These are phyloP conservation scores for Penicillium psychrofluorescens DNA, from an alignment of 495 filamentous ascomycete species.

Conservation along the genomic window DNA sequence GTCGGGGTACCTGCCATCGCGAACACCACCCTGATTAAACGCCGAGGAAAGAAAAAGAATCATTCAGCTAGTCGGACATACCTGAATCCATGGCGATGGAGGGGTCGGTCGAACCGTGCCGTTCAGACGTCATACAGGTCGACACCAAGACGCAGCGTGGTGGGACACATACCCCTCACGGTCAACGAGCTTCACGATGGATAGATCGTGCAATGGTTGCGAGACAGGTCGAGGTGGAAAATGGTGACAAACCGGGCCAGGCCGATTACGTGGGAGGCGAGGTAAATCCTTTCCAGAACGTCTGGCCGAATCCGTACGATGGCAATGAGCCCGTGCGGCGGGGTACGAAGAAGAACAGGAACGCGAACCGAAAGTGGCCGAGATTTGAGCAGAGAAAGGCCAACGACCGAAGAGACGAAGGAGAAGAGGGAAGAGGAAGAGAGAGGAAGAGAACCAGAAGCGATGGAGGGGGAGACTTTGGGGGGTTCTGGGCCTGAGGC, in stretches of 20 bases:
- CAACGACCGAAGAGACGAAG: conserved; percentile 4
- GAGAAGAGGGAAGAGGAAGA: conserved; percentile 10
- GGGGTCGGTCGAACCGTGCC: conserved; percentile 21
- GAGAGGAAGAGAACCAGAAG: conserved; percentile 12
- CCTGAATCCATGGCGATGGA: conserved; percentile 23
- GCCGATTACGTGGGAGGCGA: conserved; percentile 15
- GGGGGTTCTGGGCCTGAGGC: conserved; percentile 16
- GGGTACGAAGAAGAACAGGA: neutral
- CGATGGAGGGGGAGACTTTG: conserved; percentile 8
- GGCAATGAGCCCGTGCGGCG: conserved; percentile 7
- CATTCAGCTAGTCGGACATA: conserved; percentile 19
- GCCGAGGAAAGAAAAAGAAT: too few species aligned
- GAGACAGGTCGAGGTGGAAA: neutral
- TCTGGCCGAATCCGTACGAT: conserved; percentile 19
- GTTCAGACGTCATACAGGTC: conserved; percentile 40
- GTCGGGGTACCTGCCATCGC: conserved; percentile 9
- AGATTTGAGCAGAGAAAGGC: conserved; percentile 3
- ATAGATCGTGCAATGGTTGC: neutral
- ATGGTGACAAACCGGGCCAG: neutral
- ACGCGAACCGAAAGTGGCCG: neutral
- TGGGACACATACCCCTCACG: conserved; percentile 34
- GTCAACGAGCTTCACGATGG: neutral
- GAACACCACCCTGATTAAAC: too few species aligned
- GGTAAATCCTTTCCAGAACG: conserved; percentile 18
- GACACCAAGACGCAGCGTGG: conserved; percentile 16